phyloP scores from a whole-genome alignment of 345 rosid species.

The Abelmoschus esculentus region DNA sequence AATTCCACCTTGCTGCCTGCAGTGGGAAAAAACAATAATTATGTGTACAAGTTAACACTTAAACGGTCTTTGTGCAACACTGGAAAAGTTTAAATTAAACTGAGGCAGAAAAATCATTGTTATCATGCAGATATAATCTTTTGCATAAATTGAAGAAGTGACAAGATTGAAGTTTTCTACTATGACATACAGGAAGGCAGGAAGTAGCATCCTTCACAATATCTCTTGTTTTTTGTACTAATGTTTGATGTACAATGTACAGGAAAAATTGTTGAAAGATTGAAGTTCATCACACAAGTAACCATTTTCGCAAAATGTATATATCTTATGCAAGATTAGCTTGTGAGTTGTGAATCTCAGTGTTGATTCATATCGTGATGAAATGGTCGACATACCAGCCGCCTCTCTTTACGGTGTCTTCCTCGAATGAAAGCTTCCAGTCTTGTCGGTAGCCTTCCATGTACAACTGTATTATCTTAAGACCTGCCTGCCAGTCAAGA shows the following conservation, averaged over 20 bases:
- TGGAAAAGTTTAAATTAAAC: background rate
- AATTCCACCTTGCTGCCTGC: conserved; percentile 95
- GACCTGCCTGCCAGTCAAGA: conserved; percentile 53
- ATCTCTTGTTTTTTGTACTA: background rate
- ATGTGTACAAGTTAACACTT: background rate
- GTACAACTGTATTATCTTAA: conserved; percentile 73
- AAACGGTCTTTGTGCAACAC: background rate
- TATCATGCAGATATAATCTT: background rate
- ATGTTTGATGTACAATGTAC: background rate
- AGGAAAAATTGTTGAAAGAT: background rate
- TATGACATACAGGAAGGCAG: background rate
- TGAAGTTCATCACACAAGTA: background rate
- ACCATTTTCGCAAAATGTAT: background rate
- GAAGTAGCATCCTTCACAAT: background rate
- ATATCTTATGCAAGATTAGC: background rate
- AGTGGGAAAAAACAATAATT: background rate
- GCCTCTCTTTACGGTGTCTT: conserved; percentile 67
- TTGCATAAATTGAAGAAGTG: background rate
- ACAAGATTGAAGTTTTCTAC: background rate
- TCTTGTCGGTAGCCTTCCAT: conserved; percentile 95
- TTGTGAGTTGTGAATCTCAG: background rate
- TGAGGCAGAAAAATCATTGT: background rate
- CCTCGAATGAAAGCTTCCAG: conserved; percentile 84
- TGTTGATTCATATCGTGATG: background rate
- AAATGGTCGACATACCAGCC: conserved; percentile 62